phyloP scores from a whole-genome alignment of 2,329 filamentous ascomycete species.

The Botryotinia calthae region DNA sequence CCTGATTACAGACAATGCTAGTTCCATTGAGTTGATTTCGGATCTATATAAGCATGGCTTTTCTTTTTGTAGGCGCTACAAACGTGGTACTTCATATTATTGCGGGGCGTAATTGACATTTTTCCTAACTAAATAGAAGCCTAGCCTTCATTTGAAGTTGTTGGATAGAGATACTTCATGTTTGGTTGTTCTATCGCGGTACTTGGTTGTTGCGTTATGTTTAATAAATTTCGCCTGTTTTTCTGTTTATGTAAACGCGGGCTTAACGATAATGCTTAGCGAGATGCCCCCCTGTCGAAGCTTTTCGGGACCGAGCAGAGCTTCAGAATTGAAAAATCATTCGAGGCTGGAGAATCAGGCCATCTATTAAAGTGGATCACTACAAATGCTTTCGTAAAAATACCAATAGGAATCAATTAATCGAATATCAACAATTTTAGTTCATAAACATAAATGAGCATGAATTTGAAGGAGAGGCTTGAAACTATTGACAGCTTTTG shows the following conservation, averaged over 20 bases:
- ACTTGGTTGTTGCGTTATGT: neutral
- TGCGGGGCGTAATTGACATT: neutral
- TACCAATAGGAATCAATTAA: neutral
- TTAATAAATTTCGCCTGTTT: neutral
- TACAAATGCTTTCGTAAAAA: neutral
- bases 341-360: neutral
- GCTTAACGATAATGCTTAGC: neutral
- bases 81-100: neutral
- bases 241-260: neutral
- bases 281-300: neutral
- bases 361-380: neutral
- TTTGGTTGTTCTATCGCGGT: neutral
- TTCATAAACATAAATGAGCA: neutral
- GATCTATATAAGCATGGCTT: neutral
- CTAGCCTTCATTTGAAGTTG: neutral
- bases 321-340: neutral
- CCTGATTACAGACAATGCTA: neutral
- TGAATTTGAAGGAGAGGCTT: neutral
- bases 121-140: neutral
- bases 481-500: neutral
- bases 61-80: neutral
- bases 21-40: neutral
- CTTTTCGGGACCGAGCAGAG: neutral
- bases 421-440: neutral
- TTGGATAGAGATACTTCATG: fast-evolving